Percentiles rank a stretch among this genome's conserved stretches.
Conservation (phyloP, 2,329 filamentous ascomycete species). For the Verticillium tricorpus region DNA sequence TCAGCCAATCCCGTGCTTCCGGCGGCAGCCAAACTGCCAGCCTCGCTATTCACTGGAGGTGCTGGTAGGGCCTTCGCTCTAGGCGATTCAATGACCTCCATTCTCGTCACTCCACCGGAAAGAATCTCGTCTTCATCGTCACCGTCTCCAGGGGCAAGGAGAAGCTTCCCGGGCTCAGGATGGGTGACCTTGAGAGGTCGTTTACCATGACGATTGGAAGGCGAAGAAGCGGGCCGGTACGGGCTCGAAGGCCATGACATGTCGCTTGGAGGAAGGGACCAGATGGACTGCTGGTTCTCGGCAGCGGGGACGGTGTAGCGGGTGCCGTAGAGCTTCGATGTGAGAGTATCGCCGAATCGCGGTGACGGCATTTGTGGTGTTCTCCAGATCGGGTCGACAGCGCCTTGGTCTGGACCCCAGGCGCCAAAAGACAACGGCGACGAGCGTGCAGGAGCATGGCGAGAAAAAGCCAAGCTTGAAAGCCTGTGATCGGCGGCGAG, state of each 20-base stretch:
- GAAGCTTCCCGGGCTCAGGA: slow-evolving; percentile 4
- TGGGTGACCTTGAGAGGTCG: not conserved
- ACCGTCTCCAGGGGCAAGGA: slow-evolving; percentile 12
- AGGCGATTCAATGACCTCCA: slow-evolving; percentile 6
- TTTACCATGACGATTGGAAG: not conserved
- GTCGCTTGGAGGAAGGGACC: slow-evolving; percentile 5
- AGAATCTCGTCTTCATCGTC: slow-evolving; percentile 27
- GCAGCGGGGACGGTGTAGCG: slow-evolving; percentile 9
- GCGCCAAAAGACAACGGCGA: slow-evolving; percentile 7
- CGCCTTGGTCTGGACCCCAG: slow-evolving; percentile 11
- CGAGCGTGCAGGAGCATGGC: slow-evolving; percentile 14
- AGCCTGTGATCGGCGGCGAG: slow-evolving; percentile 7
- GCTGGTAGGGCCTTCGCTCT: not conserved
- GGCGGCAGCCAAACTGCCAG: not conserved
- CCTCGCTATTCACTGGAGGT: not conserved
- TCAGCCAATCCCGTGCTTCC: not conserved
- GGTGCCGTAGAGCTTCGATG: slow-evolving; percentile 4
- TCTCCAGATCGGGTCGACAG: slow-evolving; percentile 32
- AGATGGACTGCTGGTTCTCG: slow-evolving; percentile 8
- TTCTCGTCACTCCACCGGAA: not conserved
- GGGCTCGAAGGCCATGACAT: not conserved
- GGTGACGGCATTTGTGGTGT: slow-evolving; percentile 27
- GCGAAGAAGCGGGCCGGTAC: not conserved
- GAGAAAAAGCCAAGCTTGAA: slow-evolving; percentile 15
- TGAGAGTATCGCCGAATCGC: slow-evolving; percentile 11